These are phyloP conservation scores for Exophiala lecanii-corni DNA, from an alignment of 2,329 filamentous ascomycete species.

Conservation along the genomic window DNA sequence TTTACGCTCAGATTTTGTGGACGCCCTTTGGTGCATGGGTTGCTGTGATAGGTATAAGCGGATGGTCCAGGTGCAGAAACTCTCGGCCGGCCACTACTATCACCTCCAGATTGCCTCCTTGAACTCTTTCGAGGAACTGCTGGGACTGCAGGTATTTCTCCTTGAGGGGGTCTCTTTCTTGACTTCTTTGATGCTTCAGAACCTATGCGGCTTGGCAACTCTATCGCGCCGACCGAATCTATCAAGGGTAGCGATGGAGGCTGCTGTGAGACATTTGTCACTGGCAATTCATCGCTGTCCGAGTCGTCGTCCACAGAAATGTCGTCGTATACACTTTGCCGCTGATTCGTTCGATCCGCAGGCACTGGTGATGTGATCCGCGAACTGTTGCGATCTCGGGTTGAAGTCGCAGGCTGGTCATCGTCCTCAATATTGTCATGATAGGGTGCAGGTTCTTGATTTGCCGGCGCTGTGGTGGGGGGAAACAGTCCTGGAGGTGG, in stretches of 20 bases:
- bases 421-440: conserved; percentile 46
- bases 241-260: conserved; percentile 58
- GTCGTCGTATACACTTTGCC: conserved; percentile 12
- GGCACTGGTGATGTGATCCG: conserved; percentile 8
- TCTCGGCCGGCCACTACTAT: conserved; percentile 15
- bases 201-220: conserved; percentile 58
- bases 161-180: conserved; percentile 9
- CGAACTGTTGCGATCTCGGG: conserved; percentile 6
- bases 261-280: conserved; percentile 36
- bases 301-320: conserved; percentile 10
- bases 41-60: conserved; percentile 13
- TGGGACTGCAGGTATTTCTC: conserved; percentile 36
- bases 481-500: conserved; percentile 65
- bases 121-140: conserved; percentile 70
- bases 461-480: conserved; percentile 35
- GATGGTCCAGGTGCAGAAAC: conserved; percentile 14
- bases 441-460: conserved; percentile 60
- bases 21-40: conserved; percentile 7
- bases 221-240: conserved; percentile 56
- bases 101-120: conserved; percentile 49
- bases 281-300: conserved; percentile 16
- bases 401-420: conserved; percentile 19
- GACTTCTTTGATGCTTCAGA: conserved; percentile 44
- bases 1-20: conserved; percentile 27
- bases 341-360: conserved; percentile 6